Percentiles rank a stretch among this genome's conserved stretches.
Conservation (phyloP, 768 basidiomycete genomes). For the Panus rudis region DNA sequence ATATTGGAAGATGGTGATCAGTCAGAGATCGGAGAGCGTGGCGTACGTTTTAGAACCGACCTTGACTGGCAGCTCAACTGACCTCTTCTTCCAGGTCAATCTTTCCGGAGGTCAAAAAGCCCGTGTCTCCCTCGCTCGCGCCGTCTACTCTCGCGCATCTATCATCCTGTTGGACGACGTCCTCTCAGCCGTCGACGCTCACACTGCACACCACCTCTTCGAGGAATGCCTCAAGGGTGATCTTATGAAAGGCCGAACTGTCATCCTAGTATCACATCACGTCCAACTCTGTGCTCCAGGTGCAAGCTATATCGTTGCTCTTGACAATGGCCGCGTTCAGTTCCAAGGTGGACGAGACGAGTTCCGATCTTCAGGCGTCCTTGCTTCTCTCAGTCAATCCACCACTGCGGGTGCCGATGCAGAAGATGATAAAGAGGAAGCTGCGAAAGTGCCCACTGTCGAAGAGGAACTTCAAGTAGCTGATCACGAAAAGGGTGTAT, state of each 20-base stretch:
- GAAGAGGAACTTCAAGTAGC: conserved; percentile 30
- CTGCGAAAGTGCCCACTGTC: conserved; percentile 22
- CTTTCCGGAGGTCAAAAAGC: conserved; percentile 50
- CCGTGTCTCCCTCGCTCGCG: conserved; percentile 69
- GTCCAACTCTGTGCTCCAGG: conserved; percentile 81
- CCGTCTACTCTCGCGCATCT: conserved; percentile 84
- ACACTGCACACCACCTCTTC: conserved; percentile 79
- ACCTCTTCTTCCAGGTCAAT: conserved; percentile 27
- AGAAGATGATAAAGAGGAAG: conserved; percentile 43
- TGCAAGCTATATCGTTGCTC: conserved; percentile 74
- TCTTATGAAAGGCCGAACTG: conserved; percentile 69
- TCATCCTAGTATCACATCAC: conserved; percentile 91
- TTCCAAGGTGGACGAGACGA: conserved; percentile 62
- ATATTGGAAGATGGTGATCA: conserved; percentile 87
- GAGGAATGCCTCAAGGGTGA: conserved; percentile 75
- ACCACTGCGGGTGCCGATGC: conserved; percentile 25
- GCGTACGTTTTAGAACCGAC: conserved; percentile 46
- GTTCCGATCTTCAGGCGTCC: conserved; percentile 63
- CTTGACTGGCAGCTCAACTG: too few relatives aligned
- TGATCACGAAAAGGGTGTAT: conserved; percentile 14
- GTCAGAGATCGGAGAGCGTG: conserved; percentile 83
- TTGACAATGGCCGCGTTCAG: conserved; percentile 74
- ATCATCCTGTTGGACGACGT: conserved; percentile 83
- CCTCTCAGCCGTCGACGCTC: conserved; percentile 68
- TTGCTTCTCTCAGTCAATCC: conserved; percentile 61